Percentiles rank a stretch among this genome's conserved stretches.
Evolutionary conservation across 2,329 filamentous ascomycete species (phyloP).

Genomic region (Diaporthe caulivora): DNA sequence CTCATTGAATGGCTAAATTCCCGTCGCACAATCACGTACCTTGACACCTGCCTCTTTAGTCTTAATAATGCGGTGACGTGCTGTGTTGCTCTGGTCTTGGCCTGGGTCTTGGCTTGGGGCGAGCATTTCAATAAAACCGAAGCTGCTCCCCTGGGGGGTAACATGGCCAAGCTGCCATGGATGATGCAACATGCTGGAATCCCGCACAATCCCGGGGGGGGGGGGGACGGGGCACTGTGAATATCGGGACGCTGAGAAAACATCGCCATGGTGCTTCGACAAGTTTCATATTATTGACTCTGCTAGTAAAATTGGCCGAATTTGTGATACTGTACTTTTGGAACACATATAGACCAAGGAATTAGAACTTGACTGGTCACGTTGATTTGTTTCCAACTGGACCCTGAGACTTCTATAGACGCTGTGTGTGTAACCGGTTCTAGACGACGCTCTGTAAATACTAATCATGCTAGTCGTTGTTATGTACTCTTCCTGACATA

Average conservation of each 20-base stretch:
- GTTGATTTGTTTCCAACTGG: too few species aligned
- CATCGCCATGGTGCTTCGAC: too few species aligned
- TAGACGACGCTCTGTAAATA: too few species aligned
- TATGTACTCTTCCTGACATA: background rate
- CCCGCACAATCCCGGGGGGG: conserved; percentile 1
- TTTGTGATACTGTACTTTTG: too few species aligned
- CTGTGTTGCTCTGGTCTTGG: background rate
- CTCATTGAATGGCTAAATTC: background rate
- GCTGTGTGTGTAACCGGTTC: too few species aligned
- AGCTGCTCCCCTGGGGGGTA: background rate
- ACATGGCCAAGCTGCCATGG: conserved; percentile 13
- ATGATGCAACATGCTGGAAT: conserved; percentile 6
- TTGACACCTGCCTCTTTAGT: conserved; percentile 1
- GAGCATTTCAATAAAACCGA: background rate
- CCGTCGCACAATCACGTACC: background rate
- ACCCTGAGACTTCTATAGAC: too few species aligned
- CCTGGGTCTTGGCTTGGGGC: background rate
- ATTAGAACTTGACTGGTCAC: too few species aligned
- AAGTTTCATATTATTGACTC: background rate
- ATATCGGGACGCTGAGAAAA: background rate
- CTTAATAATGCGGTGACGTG: background rate
- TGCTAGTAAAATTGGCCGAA: background rate
- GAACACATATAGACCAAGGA: too few species aligned
- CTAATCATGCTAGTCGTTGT: too few species aligned
- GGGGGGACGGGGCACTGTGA: too few species aligned